Conservation (phyloP, 306 rosid species). For the Vigna reflexopilosa region DNA sequence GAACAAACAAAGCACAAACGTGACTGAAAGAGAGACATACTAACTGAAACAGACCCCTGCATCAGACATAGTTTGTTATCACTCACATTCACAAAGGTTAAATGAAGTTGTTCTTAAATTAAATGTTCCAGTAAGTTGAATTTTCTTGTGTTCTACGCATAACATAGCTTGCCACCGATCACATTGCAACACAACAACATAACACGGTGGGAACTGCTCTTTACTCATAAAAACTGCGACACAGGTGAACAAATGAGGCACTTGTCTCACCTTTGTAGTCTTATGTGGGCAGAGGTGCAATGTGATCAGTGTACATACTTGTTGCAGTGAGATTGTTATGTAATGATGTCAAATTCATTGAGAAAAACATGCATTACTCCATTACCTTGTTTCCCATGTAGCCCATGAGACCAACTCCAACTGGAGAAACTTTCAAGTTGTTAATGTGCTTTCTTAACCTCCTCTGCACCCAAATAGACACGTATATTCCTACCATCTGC, state of each 20-base stretch:
- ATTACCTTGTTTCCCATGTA: slow-evolving; percentile 98
- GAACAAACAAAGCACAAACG: slow-evolving; percentile 94
- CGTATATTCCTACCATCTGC: slow-evolving; percentile 97
- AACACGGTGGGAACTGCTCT: slow-evolving; percentile 1
- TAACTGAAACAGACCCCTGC: slow-evolving; percentile 96
- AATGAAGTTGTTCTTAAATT: slow-evolving; percentile 16
- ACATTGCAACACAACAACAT: slow-evolving; percentile 30
- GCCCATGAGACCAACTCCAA: slow-evolving; percentile 98
- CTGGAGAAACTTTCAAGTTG: slow-evolving; percentile 86
- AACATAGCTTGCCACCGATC: slow-evolving; percentile 22
- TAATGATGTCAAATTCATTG: slow-evolving; percentile 1
- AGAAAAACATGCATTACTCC: not conserved
- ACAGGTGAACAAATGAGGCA: too few species aligned
- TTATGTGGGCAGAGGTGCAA: not conserved
- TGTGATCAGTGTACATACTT: slow-evolving; percentile 18
- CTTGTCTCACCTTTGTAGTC: too few species aligned
- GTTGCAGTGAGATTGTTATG: not conserved
- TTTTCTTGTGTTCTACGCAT: not conserved
- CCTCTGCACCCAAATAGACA: slow-evolving; percentile 92
- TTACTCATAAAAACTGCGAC: too few species aligned
- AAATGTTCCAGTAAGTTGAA: not conserved
- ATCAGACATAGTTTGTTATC: slow-evolving; percentile 41
- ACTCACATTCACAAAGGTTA: slow-evolving; percentile 16
- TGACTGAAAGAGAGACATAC: slow-evolving; percentile 92
- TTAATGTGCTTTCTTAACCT: slow-evolving; percentile 82